These are phyloP conservation scores for Bjerkandera adusta DNA, from an alignment of 1,284 basidiomycete species.

Conservation along the genomic window DNA sequence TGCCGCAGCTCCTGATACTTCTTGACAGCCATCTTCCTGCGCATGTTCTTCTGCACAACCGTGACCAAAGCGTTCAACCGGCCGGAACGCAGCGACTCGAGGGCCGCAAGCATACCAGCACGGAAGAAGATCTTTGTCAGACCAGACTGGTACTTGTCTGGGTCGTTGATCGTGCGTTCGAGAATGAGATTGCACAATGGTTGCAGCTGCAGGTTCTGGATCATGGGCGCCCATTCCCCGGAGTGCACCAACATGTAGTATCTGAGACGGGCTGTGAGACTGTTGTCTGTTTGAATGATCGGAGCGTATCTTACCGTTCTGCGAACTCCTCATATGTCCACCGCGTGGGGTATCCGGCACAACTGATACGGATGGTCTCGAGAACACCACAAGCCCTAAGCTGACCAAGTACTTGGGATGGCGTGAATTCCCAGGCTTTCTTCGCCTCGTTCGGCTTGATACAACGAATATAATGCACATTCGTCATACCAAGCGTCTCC, in stretches of 20 bases:
- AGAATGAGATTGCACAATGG: constrained; percentile 87
- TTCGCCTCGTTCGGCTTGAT: constrained; percentile 99
- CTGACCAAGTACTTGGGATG: constrained; percentile 95
- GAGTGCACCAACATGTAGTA: constrained; percentile 97
- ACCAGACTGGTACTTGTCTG: constrained; percentile 96
- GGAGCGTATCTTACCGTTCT: constrained; percentile 68
- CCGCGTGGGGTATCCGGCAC: constrained; percentile 97
- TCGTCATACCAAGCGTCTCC: constrained; percentile 97
- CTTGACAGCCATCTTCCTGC: constrained; percentile 81
- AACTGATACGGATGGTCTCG: constrained; percentile 98
- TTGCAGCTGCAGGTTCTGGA: constrained; percentile 77
- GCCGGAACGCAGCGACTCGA: constrained; percentile 89
- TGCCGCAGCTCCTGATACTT: constrained; percentile 73
- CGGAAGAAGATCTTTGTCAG: constrained; percentile 99
- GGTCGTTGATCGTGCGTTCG: constrained; percentile 84
- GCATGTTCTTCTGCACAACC: constrained; percentile 96
- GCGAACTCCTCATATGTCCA: constrained; percentile 99
- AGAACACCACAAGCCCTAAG: constrained; percentile 98
- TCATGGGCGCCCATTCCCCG: constrained; percentile 81
- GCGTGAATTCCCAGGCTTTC: constrained; percentile 94
- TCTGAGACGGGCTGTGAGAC: constrained; percentile 39
- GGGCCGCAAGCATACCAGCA: constrained; percentile 97
- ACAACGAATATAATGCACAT: constrained; percentile 99
- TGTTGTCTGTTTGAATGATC: not conserved
- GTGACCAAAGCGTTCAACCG: constrained; percentile 91